These are phyloP conservation scores for Lepiota subincarnata DNA, from an alignment of 768 basidiomycete species.

Conservation along the genomic window DNA sequence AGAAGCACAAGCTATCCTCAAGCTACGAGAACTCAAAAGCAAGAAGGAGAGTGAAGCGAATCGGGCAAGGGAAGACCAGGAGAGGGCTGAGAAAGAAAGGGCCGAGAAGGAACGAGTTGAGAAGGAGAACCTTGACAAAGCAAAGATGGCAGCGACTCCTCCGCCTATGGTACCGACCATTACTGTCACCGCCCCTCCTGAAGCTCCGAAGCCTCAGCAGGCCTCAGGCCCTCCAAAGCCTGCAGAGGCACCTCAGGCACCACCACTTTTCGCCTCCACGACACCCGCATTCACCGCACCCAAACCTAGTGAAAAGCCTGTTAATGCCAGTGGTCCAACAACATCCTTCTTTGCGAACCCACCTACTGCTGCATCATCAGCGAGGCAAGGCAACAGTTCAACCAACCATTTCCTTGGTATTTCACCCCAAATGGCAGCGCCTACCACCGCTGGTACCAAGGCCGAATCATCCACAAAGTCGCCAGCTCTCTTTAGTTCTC, in stretches of 20 bases:
- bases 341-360: constrained; percentile 18
- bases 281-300: not conserved
- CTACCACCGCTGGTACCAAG: constrained; percentile 8
- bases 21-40: constrained; percentile 50
- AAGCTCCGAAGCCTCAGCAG: constrained; percentile 4
- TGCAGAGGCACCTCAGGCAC: not conserved
- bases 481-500: constrained; percentile 19
- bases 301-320: constrained; percentile 7
- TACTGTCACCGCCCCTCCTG: constrained; percentile 22
- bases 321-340: constrained; percentile 12
- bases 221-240: not conserved
- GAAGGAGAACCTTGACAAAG: constrained; percentile 26
- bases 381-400: not conserved
- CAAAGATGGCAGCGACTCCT: constrained; percentile 13
- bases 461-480: constrained; percentile 1
- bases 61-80: constrained; percentile 40
- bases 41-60: constrained; percentile 39
- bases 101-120: constrained; percentile 21
- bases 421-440: constrained; percentile 13
- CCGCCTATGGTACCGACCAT: constrained; percentile 11
- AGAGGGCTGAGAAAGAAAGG: constrained; percentile 29
- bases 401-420: constrained; percentile 13
- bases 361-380: constrained; percentile 8
- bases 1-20: constrained; percentile 75
- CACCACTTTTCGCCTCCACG: not conserved